Base-by-base conservation (phyloP, 306 rosid genomes). In the Ormosia emarginata region DNA sequence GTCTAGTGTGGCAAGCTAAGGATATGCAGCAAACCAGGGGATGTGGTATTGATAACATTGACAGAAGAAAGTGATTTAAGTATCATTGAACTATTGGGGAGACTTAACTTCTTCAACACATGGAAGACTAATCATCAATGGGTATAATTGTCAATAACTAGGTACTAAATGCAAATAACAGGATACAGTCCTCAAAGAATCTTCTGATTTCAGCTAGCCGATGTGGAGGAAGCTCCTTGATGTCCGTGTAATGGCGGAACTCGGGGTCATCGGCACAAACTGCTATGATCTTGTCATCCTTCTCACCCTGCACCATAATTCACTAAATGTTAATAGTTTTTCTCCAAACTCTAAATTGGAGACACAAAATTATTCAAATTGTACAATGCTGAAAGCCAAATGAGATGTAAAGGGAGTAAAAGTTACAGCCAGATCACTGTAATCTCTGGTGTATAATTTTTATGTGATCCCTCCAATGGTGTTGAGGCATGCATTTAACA, bases 101-200 rank as follows among this genome's bases (percentile, higher is more conserved):
- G 63, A 79, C 36, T 40, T 17, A 44, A 44, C 58, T 32, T 56
- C 46, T 49, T 17, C 67, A 10, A 71, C 55, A 44, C 6, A 29
- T 2, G 4, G 39, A 67, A 78, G 70, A 64, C 61, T 39, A 57
- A 47, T 56, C 18, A 79, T 46, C 24, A 29, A 79, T 2, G 64
- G 43, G 69, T 43, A 40, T 17, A 66, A 56, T 36, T 32, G 57
- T 46, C 67, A 47, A 68, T 15, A 24, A 44, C 61, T 15, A 63
- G 7, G 46, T 58, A 29, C 46, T 49, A 57, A 72, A 44, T 80
- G 73, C 70, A 78, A 71, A 77, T 50, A 80, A 65, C 41, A 52
- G 98, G 99, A 93, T 95, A 93, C 97, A 95, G 83, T 95, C 99
- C 88, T 95, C 98, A 84, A 95, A 95, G 89, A 95, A 95, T 40